Evolutionary conservation across 2,329 filamentous ascomycete genomes (phyloP).

Genomic region (Parafenestella ontariensis): DNA sequence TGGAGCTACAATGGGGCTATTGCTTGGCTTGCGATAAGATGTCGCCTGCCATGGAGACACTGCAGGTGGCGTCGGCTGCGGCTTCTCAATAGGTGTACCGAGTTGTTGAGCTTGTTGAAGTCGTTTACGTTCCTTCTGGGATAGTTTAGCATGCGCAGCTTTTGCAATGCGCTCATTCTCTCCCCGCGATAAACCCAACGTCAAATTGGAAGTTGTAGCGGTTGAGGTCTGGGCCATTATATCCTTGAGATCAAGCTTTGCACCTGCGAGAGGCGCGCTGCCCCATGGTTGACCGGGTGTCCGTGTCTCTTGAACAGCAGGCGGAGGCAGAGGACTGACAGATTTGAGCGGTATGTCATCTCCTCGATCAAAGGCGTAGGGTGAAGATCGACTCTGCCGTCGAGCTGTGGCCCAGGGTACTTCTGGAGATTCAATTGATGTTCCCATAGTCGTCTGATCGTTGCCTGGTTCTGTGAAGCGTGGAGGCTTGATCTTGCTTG

Average conservation of each 20-base stretch:
- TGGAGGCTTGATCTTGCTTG: conserved; percentile 30
- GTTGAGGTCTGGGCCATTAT: conserved; percentile 72
- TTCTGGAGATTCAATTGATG: conserved; percentile 29
- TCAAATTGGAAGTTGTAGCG: conserved; percentile 60
- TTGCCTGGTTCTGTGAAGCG: conserved; percentile 20
- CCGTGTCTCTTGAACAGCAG: conserved; percentile 27
- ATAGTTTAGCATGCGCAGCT: conserved; percentile 67
- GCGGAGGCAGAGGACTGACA: conserved; percentile 29
- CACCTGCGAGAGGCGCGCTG: conserved; percentile 60
- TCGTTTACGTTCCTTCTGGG: conserved; percentile 89
- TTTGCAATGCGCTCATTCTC: conserved; percentile 47
- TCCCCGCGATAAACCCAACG: conserved; percentile 58
- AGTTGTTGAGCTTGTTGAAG: conserved; percentile 48
- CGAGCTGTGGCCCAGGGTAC: conserved; percentile 31
- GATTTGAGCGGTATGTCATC: conserved; percentile 26
- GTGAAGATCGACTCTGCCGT: conserved; percentile 23
- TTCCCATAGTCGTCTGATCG: conserved; percentile 14
- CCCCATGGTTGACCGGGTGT: conserved; percentile 60
- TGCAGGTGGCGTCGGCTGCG: conserved; percentile 37
- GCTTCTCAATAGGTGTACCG: conserved; percentile 35
- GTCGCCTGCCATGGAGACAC: conserved; percentile 46
- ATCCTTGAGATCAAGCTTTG: conserved; percentile 75
- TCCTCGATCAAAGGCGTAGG: conserved; percentile 13
- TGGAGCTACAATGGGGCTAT: conserved; percentile 20
- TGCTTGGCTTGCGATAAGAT: conserved; percentile 40